Evolutionary conservation across 2,329 filamentous ascomycete species (phyloP), one percentile per base, ranked within the genome.

Genomic region (Diaporthe ampelina): DNA sequence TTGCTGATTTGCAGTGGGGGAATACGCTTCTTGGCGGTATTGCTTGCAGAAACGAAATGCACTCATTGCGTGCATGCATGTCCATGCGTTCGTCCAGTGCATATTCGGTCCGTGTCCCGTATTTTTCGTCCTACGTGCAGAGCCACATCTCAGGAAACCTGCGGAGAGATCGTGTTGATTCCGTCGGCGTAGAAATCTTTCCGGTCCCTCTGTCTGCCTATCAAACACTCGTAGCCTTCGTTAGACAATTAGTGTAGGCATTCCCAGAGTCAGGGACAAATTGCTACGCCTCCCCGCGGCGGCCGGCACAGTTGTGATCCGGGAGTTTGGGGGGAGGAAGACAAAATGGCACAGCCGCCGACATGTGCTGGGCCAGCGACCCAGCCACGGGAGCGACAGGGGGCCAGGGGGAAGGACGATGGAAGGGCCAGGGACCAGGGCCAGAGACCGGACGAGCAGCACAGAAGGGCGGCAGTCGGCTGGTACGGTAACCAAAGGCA

Each of bases 1-100:
- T 15, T 4, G 5, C 37, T 63, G 59, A 48, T 65, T 48, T 32
- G 40, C 35, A 32, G 59, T 21, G 17, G 40, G 40, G 59, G 40
- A 29, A 26, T 68, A 17, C 48, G 32, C 11, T 19, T 21, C 48
- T 54, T 68, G 63, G 63, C 63, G 63, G 48, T 40, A 68, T 40
- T 68, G 48, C 48, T 26, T 68, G 63, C 63, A 68, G 63, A 68
- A 54, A 54, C 48, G 45, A 52, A n/a, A 37, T 68, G 63, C 63
- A 24, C 37, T 54, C 24, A 54, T 68, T 61, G 57, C 37, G n/a
- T 63, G 35, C 24, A 40, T 50, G 61, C 43, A 19, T 21, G 10
- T 21, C 13, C 17, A 4, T 65, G 63, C 63, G 52, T 52, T 35
- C 54, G 29, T 32, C n/a, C 21, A 58, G 11, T 58, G 56, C 56